Evolutionary conservation across 2,329 filamentous ascomycete genomes (phyloP).

Genomic region (Emydomyces testavorans): DNA sequence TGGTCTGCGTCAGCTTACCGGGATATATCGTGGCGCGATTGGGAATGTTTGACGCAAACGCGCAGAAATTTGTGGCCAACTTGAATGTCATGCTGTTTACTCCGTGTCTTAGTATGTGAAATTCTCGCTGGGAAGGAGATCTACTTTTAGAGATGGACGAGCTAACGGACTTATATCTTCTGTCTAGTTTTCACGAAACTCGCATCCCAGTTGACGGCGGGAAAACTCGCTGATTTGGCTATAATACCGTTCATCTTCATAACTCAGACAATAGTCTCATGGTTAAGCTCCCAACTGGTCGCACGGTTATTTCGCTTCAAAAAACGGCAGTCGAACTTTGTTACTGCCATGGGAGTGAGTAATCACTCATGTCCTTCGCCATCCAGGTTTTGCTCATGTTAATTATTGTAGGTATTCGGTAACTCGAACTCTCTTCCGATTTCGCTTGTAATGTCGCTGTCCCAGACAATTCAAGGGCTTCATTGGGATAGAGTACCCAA

Average conservation of each 20-base stretch:
- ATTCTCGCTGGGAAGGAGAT: background rate
- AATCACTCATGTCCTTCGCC: background rate
- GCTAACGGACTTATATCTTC: slow-evolving; percentile 11
- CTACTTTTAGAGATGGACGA: background rate
- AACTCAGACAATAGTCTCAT: slow-evolving; percentile 79
- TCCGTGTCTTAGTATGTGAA: slow-evolving; percentile 71
- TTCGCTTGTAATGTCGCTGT: slow-evolving; percentile 85
- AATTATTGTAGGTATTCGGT: slow-evolving; percentile 60
- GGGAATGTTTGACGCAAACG: slow-evolving; percentile 88
- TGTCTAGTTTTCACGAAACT: slow-evolving; percentile 83
- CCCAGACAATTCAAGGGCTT: slow-evolving; percentile 78
- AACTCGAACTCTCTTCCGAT: slow-evolving; percentile 98
- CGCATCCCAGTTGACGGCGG: slow-evolving; percentile 81
- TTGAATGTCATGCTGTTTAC: slow-evolving; percentile 95
- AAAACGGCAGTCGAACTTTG: slow-evolving; percentile 81
- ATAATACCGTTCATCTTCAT: slow-evolving; percentile 94
- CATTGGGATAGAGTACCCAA: slow-evolving; percentile 87
- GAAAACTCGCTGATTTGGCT: slow-evolving; percentile 78
- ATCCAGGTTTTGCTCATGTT: background rate
- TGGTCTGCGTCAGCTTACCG: slow-evolving; percentile 86
- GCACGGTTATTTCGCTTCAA: slow-evolving; percentile 68
- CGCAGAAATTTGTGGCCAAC: slow-evolving; percentile 93
- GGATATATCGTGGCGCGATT: slow-evolving; percentile 84
- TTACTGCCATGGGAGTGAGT: slow-evolving; percentile 80
- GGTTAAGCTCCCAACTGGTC: slow-evolving; percentile 58